phyloP scores from a whole-genome alignment of 352 stramenopile genomes.

The Plasmopara viticola region DNA sequence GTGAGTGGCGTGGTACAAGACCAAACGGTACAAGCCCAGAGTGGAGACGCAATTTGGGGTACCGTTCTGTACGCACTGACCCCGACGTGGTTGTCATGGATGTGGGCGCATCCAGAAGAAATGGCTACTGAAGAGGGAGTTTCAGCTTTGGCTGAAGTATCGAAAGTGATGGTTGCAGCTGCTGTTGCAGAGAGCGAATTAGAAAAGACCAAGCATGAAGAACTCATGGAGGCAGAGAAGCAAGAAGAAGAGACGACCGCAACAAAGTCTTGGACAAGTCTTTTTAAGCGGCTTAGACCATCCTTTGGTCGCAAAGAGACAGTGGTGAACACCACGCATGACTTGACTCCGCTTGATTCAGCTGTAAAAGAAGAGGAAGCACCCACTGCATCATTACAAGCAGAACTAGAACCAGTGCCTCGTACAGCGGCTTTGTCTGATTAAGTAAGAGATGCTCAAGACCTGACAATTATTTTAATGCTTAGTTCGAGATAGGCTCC shows the following conservation, averaged over 20 bases:
- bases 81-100: constrained; percentile 67
- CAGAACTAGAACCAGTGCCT: constrained; percentile 5
- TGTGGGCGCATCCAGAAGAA: constrained; percentile 40
- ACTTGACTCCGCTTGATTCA: too few species aligned
- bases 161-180: constrained; percentile 28
- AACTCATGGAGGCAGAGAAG: background rate
- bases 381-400: constrained; percentile 6
- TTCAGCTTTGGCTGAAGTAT: constrained; percentile 17
- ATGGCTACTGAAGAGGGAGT: constrained; percentile 8
- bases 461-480: too few species aligned
- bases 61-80: constrained; percentile 79
- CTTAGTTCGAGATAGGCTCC: too few species aligned
- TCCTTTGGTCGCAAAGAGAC: background rate
- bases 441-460: too few species aligned
- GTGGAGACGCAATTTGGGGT: constrained; percentile 72
- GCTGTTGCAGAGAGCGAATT: constrained; percentile 26
- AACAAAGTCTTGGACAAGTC: background rate
- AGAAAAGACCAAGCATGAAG: constrained; percentile 17
- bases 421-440: too few species aligned
- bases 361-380: too few species aligned
- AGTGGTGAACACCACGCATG: too few species aligned
- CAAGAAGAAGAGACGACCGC: background rate
- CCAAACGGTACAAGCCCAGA: constrained; percentile 72
- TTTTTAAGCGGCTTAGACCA: background rate
- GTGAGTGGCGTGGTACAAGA: constrained; percentile 72